phyloP scores from a whole-genome alignment of 164 flowering plant species.

The Chimonanthus praecox region DNA sequence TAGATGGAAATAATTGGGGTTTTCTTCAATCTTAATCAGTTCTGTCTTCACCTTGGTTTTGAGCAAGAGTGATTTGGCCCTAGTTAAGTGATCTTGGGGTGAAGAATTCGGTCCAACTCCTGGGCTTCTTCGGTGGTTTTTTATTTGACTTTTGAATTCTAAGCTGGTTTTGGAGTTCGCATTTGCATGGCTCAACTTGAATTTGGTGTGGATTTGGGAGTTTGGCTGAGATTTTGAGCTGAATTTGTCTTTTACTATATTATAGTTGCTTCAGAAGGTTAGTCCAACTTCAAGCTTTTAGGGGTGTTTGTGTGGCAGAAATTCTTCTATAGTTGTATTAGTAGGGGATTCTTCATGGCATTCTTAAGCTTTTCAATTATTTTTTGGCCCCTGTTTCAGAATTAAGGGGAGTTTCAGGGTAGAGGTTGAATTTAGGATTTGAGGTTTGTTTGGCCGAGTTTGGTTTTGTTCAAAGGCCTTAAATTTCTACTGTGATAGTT shows the following conservation, averaged over 20 bases:
- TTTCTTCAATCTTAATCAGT: too few species aligned
- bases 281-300: too few species aligned
- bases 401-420: background rate
- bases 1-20: too few species aligned
- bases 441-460: background rate
- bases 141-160: background rate
- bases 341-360: background rate
- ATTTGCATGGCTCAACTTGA: background rate
- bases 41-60: too few species aligned
- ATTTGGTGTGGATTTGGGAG: background rate
- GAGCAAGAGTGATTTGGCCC: too few species aligned
- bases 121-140: too few species aligned
- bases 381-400: background rate
- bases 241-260: too few species aligned
- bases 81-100: background rate
- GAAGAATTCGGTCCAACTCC: too few species aligned
- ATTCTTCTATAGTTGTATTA: background rate
- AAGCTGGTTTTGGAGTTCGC: background rate
- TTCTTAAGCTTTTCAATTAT: background rate
- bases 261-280: too few species aligned
- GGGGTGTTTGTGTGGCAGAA: background rate
- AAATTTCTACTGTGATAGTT: background rate
- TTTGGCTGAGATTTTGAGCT: background rate
- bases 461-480: background rate
- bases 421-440: background rate